Evolutionary conservation across 1,284 basidiomycete species (phyloP).

Genomic region (Sphaerobolus stellatus): DNA sequence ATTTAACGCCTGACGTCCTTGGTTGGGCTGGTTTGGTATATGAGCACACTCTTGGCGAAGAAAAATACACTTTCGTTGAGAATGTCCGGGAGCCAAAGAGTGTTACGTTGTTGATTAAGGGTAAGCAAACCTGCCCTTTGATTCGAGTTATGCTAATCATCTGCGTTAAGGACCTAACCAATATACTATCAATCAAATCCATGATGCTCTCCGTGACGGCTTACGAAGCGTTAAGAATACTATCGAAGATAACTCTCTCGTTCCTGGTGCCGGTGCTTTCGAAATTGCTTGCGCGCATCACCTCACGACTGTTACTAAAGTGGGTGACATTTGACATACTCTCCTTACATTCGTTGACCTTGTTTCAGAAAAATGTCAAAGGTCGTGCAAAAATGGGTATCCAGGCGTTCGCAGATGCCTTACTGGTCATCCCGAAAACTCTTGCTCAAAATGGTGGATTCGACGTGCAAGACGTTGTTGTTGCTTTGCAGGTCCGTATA

Average conservation of each 20-base stretch:
- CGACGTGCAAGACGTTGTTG: constrained; percentile 95
- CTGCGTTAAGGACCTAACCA: constrained; percentile 75
- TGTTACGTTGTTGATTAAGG: constrained; percentile 96
- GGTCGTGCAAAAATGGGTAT: constrained; percentile 98
- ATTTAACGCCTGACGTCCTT: constrained; percentile 86
- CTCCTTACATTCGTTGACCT: not conserved
- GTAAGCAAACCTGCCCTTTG: constrained; percentile 44
- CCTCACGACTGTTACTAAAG: constrained; percentile 41
- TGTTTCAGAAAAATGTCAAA: constrained; percentile 78
- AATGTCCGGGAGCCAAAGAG: constrained; percentile 96
- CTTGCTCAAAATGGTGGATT: constrained; percentile 95
- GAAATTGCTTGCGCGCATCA: constrained; percentile 92
- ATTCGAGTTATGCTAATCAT: not conserved
- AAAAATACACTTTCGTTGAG: constrained; percentile 98
- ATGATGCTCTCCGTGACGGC: constrained; percentile 96
- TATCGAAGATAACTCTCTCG: constrained; percentile 84
- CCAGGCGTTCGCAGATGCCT: constrained; percentile 93
- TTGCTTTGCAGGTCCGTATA: constrained; percentile 73
- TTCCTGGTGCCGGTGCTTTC: constrained; percentile 97
- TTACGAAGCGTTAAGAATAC: constrained; percentile 97
- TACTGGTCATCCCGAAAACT: constrained; percentile 96
- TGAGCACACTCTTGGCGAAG: constrained; percentile 98
- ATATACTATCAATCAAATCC: constrained; percentile 95
- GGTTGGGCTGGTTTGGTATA: constrained; percentile 99
- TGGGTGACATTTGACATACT: not conserved